These are phyloP conservation scores for Chlamydomonas reinhardtii DNA, from an alignment of 163 green algal genomes.

Conservation along the genomic window DNA sequence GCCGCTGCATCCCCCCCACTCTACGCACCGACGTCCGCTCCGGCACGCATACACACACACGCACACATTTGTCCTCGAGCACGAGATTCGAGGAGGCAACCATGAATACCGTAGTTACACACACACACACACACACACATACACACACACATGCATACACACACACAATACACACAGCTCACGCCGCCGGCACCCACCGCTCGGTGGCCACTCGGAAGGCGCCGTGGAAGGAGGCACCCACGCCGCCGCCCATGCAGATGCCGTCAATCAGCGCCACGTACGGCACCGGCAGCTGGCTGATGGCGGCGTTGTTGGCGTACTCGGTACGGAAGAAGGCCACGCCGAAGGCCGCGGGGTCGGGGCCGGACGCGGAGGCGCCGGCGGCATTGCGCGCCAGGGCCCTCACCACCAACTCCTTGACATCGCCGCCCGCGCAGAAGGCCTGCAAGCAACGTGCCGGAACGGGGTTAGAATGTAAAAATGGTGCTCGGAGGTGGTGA, in stretches of 20 bases:
- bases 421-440: constrained; percentile 91
- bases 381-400: constrained; percentile 36
- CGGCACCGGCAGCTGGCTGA: constrained; percentile 74
- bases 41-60: no score
- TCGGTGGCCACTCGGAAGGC: constrained; percentile 93
- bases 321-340: constrained; percentile 84
- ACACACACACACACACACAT: no score
- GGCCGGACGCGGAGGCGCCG: no score
- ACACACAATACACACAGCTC: no score
- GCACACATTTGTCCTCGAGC: no score
- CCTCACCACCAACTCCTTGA: constrained; percentile 79
- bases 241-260: constrained; percentile 94
- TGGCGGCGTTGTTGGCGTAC: constrained; percentile 87
- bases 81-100: no score
- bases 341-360: constrained; percentile 46
- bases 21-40: no score
- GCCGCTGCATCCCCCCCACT: no score
- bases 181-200: constrained; percentile 62
- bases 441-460: constrained; percentile 47
- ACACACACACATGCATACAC: no score
- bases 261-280: constrained; percentile 94
- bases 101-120: no score
- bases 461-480: background rate
- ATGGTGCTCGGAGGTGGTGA: background rate
- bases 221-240: constrained; percentile 91